Evolutionary conservation across 768 basidiomycete genomes (phyloP), one percentile per base, ranked within the genome.

Genomic region (Pleurotus salmoneostramineus): DNA sequence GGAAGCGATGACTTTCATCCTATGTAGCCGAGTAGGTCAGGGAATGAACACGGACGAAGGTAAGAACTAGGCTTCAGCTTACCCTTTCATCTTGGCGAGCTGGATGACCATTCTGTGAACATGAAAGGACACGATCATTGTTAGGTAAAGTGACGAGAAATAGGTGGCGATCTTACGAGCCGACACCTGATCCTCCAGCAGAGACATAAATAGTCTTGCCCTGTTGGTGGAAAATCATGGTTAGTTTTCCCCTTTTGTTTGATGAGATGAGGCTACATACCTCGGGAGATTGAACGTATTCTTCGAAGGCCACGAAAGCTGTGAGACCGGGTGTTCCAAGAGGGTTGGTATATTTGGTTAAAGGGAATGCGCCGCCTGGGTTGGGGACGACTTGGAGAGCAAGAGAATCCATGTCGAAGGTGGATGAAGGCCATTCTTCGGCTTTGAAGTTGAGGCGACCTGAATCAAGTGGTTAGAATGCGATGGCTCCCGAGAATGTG

Each of bases 301-400:
- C 68, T 44, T 67, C 67, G 55, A 68, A 65, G 1, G 67, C 68
- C 45, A 46, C 47, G 49, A 71, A 72, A 21, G 68, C 66, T 6
- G 69, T 62, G 35, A 72, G 67, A 1, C 73, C 73, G 7, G 67
- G 67, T 4, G 58, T 60, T 11, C 67, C 67, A 7, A 66, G 59
- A 15, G 62, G 58, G 42, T 50, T 62, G 33, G 56, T 47, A 44
- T 65, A 68, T 3, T 57, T 55, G 6, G 60, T 58, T 59, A 63
- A 59, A 3, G 66, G 64, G 44, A 63, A 68, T 2, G 64, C 62
- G 15, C 65, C 66, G 5, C 62, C 57, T 0, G 66, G 66, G 35
- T 67, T 60, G 6, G 65, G 63, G 5, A 68, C 65, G 0, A 57
- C 8, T 44, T 64, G 65, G 8, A 68, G 57, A 4, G 59, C 31